Base-by-base conservation (phyloP, 805 yeast genomes). In the Candida krabiensis region DNA sequence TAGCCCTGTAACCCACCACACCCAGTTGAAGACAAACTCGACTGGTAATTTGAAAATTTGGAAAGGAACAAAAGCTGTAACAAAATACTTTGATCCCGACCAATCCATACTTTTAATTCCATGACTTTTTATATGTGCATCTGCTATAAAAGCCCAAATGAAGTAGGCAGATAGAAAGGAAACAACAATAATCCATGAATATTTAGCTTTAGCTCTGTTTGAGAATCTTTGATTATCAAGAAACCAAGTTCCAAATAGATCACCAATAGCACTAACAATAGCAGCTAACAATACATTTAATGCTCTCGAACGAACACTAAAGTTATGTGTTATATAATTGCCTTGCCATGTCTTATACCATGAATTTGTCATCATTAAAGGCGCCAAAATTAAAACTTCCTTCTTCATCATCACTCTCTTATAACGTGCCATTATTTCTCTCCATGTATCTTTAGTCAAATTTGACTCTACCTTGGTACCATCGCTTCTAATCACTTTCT, bases 401-500 rank as follows among this genome's bases (percentile, higher is more conserved):
- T 39, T 39, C 18, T 31, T 35, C 26, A 21, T 22, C 11, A 39
- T 18, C 12, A 31, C 16, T 16, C 19, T 30, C 15, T 24, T 27
- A n/a, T 19, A 35, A 17, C 33, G 30, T 14, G 4, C 4, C 15
- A 29, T 2, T 11, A 35, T 28, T 22, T 24, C 43, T 14, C 19
- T 30, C 12, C 26, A 23, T 14, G 23, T 21, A 18, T 30, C 28
- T 28, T 25, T 13, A 13, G 36, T 35, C 11, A 25, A 7, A n/a
- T 23, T 31, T 4, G n/a, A 3, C 5, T 25, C 38, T 5, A 40
- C 33, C 16, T 31, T 42, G 12, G 32, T 44, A 3, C 64, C 65
- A 40, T 61, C 64, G 12, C 38, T 39, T 31, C 65, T 52, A 15
- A 52, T 49, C 3, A 62, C 36, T 26, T 55, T 50, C 12, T 47